Base-by-base conservation (phyloP, 2,329 filamentous ascomycete species). In the Claviceps quebecensis region DNA sequence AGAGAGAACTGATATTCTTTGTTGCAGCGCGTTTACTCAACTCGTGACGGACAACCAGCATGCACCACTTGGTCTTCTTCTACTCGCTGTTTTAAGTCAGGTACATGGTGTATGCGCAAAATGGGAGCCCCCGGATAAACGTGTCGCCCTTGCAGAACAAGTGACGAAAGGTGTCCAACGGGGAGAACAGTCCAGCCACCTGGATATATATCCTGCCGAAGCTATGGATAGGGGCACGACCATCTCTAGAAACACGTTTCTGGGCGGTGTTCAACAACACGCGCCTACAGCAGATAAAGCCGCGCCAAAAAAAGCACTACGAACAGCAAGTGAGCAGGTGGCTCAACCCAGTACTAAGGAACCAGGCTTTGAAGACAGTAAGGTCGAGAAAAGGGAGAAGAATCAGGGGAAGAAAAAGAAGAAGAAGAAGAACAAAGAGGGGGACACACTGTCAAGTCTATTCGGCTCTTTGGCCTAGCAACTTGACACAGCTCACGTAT, bases 41-140 rank as follows among this genome's bases (percentile, higher is more conserved):
- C 68, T 91, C 43, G 69, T 83, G 3, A 81, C 82, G 17, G 85
- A 90, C 63, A 78, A 76, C 37, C 86, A 88, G 60, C 86, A 86
- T 64, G 79, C 86, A 2, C 72, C 80, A 4, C 71, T 91, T 2
- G 87, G 86, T 4, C 69, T 88, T 19, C 73, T 86, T 55, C 72
- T 91, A 9, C 63, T 90, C 45, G 80, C 77, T 19, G 67, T 78
- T 1, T 67, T 90, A 53, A 81, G 82, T 4, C 77, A 78, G 55
- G 66, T 84, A 22, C 67, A 76, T 54, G 67, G 67, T 48, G 64
- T 72, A 1, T 63, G 79, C 48, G 63, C 64, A 8, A 59, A 58
- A 7, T 58, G 73, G 9, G 57, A 67, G 7, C 61, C 62, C 9
- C 19, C 51, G 16, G 49, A 56, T 14, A 19, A 23, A 19, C 22